phyloP scores from a whole-genome alignment of 306 rosid genomes.

The Fragaria ananassa region DNA sequence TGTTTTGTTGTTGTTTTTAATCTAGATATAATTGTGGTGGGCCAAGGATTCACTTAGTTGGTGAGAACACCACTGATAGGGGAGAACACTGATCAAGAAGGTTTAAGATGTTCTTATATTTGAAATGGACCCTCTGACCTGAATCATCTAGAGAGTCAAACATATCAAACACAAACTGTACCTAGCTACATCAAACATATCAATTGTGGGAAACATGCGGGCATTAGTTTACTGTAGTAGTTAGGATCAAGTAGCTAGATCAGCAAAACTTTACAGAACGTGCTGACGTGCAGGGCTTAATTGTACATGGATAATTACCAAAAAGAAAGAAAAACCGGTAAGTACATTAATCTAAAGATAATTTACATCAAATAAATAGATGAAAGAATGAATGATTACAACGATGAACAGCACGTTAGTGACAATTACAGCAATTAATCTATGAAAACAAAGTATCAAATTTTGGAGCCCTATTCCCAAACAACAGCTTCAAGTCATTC shows the following conservation, averaged over 20 bases:
- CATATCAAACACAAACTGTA: not conserved
- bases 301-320: too few relatives aligned
- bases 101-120: not conserved
- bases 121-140: not conserved
- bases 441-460: conserved; percentile 33
- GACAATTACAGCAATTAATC: not conserved
- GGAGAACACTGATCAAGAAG: not conserved
- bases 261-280: not conserved
- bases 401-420: not conserved
- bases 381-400: not conserved
- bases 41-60: not conserved
- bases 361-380: not conserved
- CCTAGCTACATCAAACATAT: not conserved
- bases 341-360: not conserved
- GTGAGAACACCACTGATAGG: not conserved
- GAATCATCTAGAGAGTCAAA: not conserved
- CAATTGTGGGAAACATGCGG: not conserved
- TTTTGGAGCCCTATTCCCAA: conserved; percentile 51
- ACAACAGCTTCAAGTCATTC: conserved; percentile 61
- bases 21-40: not conserved
- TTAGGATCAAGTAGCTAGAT: not conserved
- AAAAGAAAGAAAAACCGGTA: not conserved
- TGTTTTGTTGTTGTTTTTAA: too few relatives aligned
- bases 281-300: not conserved
- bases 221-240: not conserved